phyloP scores from a whole-genome alignment of 768 basidiomycete genomes.

The Boletellus ananiceps region DNA sequence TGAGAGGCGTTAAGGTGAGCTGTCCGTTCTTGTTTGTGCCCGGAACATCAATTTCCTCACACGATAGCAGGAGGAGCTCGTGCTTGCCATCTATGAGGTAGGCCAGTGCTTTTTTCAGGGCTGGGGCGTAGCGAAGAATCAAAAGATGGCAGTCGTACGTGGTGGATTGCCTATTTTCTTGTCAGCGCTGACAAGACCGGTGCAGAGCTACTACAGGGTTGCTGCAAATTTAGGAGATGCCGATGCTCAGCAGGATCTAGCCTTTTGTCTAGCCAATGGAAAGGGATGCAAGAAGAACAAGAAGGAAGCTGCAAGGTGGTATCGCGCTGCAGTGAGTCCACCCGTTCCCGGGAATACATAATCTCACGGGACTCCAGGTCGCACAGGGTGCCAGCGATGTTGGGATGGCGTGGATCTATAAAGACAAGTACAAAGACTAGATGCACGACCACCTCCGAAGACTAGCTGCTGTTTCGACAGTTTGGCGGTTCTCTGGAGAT shows the following conservation, averaged over 20 bases:
- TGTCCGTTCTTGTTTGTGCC: neutral
- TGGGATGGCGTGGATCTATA: conserved; percentile 89
- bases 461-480: neutral
- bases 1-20: conserved; percentile 49
- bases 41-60: neutral
- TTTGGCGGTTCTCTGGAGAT: neutral
- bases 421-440: conserved; percentile 60
- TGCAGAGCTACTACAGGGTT: conserved; percentile 75
- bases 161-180: neutral
- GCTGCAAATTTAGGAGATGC: conserved; percentile 82
- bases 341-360: neutral
- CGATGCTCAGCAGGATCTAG: conserved; percentile 84
- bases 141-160: conserved; percentile 84
- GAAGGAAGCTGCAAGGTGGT: conserved; percentile 86
- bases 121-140: conserved; percentile 84
- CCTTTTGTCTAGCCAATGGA: conserved; percentile 80
- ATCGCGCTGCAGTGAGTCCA: conserved; percentile 69
- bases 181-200: neutral
- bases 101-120: conserved; percentile 92
- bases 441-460: neutral
- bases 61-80: conserved; percentile 59
- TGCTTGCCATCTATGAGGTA: conserved; percentile 87
- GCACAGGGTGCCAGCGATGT: conserved; percentile 76
- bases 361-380: conserved; percentile 33
- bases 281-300: conserved; percentile 87